A percentile compares a stretch with the other conserved stretches of the same genome.
phyloP scores from a whole-genome alignment of 2,329 filamentous ascomycete species.

The Annulohypoxylon truncatum region DNA sequence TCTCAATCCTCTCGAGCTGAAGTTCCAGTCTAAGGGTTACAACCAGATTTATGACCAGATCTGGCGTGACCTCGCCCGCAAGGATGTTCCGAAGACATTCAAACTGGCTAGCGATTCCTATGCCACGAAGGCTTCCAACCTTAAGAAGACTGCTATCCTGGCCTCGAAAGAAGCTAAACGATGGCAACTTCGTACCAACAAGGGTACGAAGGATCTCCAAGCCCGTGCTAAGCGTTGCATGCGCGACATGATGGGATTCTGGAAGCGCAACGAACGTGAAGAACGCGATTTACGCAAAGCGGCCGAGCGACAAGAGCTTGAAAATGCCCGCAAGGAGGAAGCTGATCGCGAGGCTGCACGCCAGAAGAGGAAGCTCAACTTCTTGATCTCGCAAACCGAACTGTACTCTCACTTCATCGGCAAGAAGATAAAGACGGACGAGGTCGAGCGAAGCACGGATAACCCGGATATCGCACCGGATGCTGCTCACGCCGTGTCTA shows the following conservation, averaged over 20 bases:
- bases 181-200: slow-evolving; percentile 98
- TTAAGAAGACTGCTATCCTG: slow-evolving; percentile 96
- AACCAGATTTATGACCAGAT: slow-evolving; percentile 98
- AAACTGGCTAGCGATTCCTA: slow-evolving; percentile 89
- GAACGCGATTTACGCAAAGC: slow-evolving; percentile 94
- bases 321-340: slow-evolving; percentile 96
- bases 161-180: slow-evolving; percentile 97
- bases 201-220: slow-evolving; percentile 97
- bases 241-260: slow-evolving; percentile 99
- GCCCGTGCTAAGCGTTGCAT: slow-evolving; percentile 97
- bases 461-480: slow-evolving; percentile 76
- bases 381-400: slow-evolving; percentile 98
- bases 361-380: slow-evolving; percentile 98
- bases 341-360: slow-evolving; percentile 96
- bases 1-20: slow-evolving; percentile 65
- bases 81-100: slow-evolving; percentile 92
- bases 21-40: slow-evolving; percentile 90
- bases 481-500: slow-evolving; percentile 57
- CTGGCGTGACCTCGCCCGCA: slow-evolving; percentile 92
- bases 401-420: slow-evolving; percentile 99
- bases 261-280: slow-evolving; percentile 98
- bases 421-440: slow-evolving; percentile 98
- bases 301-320: slow-evolving; percentile 94
- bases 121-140: slow-evolving; percentile 89
- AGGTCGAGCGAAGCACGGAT: slow-evolving; percentile 90